These are phyloP conservation scores for Rhipidocladum racemiflorum DNA, from an alignment of 176 grass and related monocot genomes.

Conservation along the genomic window DNA sequence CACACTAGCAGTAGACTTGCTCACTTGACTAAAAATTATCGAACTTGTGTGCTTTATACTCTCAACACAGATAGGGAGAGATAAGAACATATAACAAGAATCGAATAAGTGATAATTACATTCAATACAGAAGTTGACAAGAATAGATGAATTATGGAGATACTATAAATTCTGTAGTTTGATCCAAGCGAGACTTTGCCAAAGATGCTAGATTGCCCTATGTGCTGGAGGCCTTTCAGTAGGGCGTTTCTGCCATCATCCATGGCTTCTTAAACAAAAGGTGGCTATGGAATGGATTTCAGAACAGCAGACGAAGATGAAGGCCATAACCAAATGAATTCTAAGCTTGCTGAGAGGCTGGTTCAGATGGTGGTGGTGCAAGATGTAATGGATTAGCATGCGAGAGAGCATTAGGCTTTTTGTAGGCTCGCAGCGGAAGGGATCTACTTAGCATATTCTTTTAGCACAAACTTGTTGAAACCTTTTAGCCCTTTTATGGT, in stretches of 20 bases:
- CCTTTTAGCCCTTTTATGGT: slow-evolving; percentile 21
- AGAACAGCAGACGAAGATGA: not conserved
- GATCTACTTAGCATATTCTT: slow-evolving; percentile 48
- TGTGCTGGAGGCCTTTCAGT: slow-evolving; percentile 30
- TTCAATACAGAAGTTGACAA: not conserved
- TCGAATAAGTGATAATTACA: not conserved
- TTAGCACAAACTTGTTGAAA: slow-evolving; percentile 28
- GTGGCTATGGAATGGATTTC: not conserved
- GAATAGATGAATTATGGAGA: slow-evolving; percentile 10
- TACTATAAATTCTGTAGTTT: not conserved
- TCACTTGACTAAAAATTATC: not conserved
- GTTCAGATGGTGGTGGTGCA: not conserved
- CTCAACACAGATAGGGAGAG: not conserved
- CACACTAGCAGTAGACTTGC: not conserved
- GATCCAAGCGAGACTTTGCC: slow-evolving; percentile 33
- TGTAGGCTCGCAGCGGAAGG: slow-evolving; percentile 43
- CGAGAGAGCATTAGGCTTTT: slow-evolving; percentile 23
- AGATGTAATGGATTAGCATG: slow-evolving; percentile 17
- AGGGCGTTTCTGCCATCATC: not conserved
- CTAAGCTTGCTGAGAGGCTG: not conserved
- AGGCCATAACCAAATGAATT: slow-evolving; percentile 13
- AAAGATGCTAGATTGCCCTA: slow-evolving; percentile 53
- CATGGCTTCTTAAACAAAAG: not conserved
- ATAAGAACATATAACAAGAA: slow-evolving; percentile 5
- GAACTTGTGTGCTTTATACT: not conserved